Conservation (phyloP, 257 asterid species). For the Nicotiana knightiana region DNA sequence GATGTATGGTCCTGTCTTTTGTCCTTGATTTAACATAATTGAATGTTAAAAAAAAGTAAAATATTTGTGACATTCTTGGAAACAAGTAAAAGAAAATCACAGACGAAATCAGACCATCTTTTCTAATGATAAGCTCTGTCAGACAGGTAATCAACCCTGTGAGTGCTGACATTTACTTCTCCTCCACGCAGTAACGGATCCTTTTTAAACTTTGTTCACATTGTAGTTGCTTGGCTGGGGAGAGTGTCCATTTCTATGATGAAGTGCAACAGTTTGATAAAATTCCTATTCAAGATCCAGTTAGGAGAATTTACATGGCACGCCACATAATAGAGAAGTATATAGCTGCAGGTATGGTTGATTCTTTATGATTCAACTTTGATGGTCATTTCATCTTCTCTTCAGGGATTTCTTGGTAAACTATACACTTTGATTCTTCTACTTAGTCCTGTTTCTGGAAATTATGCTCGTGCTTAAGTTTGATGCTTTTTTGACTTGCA, state of each 20-base stretch:
- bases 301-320: slow-evolving; percentile 82
- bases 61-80: not conserved
- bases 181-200: not conserved
- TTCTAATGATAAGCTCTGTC: not conserved
- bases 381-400: not conserved
- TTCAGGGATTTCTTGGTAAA: not conserved
- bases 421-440: not conserved
- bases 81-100: not conserved
- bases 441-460: not conserved
- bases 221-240: slow-evolving; percentile 83
- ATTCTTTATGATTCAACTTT: not conserved
- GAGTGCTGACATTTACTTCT: not conserved
- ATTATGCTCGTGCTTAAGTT: not conserved
- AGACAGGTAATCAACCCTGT: not conserved
- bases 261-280: slow-evolving; percentile 77
- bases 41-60: not conserved
- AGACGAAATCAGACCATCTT: not conserved
- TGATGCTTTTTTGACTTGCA: not conserved
- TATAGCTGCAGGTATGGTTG: slow-evolving; percentile 53
- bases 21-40: not conserved
- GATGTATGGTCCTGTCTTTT: not conserved
- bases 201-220: not conserved
- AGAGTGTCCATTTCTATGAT: slow-evolving; percentile 71
- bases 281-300: slow-evolving; percentile 55
- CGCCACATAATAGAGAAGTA: slow-evolving; percentile 72